phyloP scores from a whole-genome alignment of 768 basidiomycete genomes.

The Lactifluus rugatus region DNA sequence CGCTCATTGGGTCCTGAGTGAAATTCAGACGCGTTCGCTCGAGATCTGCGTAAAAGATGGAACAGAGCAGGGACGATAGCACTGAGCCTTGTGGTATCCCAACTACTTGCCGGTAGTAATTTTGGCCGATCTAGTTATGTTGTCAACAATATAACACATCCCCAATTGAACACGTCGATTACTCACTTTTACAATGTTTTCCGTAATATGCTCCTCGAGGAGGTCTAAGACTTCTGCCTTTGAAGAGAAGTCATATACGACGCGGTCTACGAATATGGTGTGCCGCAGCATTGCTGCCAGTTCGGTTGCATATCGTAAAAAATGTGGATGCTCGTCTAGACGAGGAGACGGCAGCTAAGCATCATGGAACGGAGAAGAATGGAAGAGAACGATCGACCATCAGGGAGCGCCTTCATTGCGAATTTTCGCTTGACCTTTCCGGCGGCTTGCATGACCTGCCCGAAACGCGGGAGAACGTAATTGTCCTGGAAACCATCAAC shows the following conservation, averaged over 20 bases:
- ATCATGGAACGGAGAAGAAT: neutral
- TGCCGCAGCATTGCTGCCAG: constrained; percentile 60
- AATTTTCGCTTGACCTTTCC: constrained; percentile 51
- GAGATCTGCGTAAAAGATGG: constrained; percentile 90
- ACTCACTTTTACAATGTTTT: constrained; percentile 82
- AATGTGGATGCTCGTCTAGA: constrained; percentile 68
- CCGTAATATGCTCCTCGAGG: constrained; percentile 81
- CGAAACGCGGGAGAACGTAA: constrained; percentile 65
- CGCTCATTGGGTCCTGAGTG: constrained; percentile 48
- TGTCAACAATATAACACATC: neutral
- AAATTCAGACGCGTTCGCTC: constrained; percentile 52
- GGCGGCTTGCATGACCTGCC: constrained; percentile 47
- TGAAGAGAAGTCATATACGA: constrained; percentile 43
- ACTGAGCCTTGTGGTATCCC: constrained; percentile 98
- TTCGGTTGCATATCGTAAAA: constrained; percentile 56
- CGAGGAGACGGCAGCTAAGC: neutral
- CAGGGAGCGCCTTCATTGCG: constrained; percentile 53
- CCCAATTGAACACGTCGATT: neutral
- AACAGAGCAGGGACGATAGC: constrained; percentile 89
- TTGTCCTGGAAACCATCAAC: constrained; percentile 39
- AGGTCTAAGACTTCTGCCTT: constrained; percentile 57
- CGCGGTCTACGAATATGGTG: constrained; percentile 82
- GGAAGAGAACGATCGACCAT: constrained; percentile 38
- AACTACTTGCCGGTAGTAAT: constrained; percentile 78
- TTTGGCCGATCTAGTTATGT: constrained; percentile 54